phyloP scores from a whole-genome alignment of 306 rosid genomes.

The Quercus engelmannii region DNA sequence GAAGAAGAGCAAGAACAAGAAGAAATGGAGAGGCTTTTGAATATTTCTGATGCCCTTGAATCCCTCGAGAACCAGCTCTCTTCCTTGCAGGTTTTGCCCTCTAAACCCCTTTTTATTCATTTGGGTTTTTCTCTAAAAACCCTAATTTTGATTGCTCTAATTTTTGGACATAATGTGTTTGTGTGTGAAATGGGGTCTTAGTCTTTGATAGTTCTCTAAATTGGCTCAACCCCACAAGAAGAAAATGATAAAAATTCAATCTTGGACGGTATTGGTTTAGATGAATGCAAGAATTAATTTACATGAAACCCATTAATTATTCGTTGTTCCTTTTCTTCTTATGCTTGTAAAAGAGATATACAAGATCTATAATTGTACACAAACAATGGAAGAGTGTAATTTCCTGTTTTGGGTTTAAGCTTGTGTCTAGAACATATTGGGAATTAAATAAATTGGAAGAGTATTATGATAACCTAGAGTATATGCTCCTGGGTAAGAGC shows the following conservation, averaged over 20 bases:
- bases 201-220: background rate
- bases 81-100: constrained; percentile 61
- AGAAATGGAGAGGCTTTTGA: constrained; percentile 56
- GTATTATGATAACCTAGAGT: no score
- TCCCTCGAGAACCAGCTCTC: constrained; percentile 88
- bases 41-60: constrained; percentile 77
- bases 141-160: background rate
- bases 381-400: background rate
- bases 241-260: background rate
- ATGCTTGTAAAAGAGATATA: background rate
- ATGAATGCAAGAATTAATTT: background rate
- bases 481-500: no score
- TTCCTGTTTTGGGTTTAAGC: background rate
- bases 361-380: background rate
- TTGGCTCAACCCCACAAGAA: background rate
- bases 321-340: background rate
- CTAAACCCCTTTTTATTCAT: background rate
- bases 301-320: background rate
- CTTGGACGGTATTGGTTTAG: background rate
- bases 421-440: background rate
- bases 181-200: background rate
- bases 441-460: no score
- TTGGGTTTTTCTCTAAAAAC: background rate
- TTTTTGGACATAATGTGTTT: background rate
- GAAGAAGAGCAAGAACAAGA: constrained; percentile 46